Evolutionary conservation across 169 alveolate species (phyloP).

Genomic region (Cryptosporidium sp.): DNA sequence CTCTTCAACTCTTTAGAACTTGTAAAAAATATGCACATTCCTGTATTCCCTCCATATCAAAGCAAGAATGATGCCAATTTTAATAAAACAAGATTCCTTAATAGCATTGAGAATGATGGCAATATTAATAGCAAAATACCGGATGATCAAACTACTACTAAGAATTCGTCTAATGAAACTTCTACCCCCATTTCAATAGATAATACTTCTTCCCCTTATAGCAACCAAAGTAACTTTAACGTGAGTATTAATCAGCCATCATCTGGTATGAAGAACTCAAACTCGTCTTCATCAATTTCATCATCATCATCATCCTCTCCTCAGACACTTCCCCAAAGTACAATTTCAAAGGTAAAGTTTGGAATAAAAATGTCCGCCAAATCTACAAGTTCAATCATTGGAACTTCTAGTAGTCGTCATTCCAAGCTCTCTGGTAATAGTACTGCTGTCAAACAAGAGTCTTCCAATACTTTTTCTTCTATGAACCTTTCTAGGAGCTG

Average conservation of each 20-base stretch:
- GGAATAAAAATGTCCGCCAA: conserved; percentile 15
- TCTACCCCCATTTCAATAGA: neutral
- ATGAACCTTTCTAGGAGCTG: neutral
- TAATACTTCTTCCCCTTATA: neutral
- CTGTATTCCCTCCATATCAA: conserved; percentile 64
- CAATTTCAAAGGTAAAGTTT: conserved; percentile 19
- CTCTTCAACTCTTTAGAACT: conserved; percentile 42
- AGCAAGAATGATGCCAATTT: conserved; percentile 16
- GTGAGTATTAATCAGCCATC: neutral
- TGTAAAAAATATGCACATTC: conserved; percentile 58
- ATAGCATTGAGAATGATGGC: neutral
- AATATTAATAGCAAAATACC: neutral
- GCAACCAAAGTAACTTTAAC: neutral
- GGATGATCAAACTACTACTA: neutral
- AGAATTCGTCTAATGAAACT: neutral
- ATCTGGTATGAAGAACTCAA: neutral
- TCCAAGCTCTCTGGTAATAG: neutral
- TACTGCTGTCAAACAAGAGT: neutral
- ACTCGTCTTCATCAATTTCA: neutral
- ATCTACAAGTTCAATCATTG: neutral
- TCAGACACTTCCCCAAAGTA: neutral
- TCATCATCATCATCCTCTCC: neutral
- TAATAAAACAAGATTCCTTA: neutral
- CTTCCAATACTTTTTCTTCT: neutral
- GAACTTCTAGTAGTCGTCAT: neutral